A percentile compares a stretch with the other conserved stretches of the same genome.
phyloP scores from a whole-genome alignment of 2,329 filamentous ascomycete species.

The Fusarium incarnatum region DNA sequence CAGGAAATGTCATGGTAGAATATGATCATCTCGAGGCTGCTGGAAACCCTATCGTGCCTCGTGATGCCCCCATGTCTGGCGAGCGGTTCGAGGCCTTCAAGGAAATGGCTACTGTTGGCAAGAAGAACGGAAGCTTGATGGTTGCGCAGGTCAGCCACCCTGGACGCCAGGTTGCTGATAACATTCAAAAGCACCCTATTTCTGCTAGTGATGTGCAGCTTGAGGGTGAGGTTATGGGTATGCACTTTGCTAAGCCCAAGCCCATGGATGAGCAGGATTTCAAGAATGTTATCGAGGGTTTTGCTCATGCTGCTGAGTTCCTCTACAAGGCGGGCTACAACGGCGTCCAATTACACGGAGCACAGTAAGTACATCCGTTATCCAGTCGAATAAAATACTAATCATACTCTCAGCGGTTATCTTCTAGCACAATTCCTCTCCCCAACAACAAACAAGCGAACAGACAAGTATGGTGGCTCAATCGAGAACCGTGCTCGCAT shows the following conservation, averaged over 20 bases:
- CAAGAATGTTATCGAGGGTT: slow-evolving; percentile 66
- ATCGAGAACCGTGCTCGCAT: slow-evolving; percentile 59
- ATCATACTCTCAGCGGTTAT: slow-evolving; percentile 54
- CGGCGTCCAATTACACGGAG: slow-evolving; percentile 62
- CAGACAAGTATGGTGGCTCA: slow-evolving; percentile 62
- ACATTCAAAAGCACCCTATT: slow-evolving; percentile 52
- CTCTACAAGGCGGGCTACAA: slow-evolving; percentile 71
- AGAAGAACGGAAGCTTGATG: slow-evolving; percentile 69
- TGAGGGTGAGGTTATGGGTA: slow-evolving; percentile 40
- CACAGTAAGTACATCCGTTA: slow-evolving; percentile 51
- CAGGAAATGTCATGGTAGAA: slow-evolving; percentile 74
- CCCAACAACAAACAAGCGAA: slow-evolving; percentile 61
- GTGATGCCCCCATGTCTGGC: slow-evolving; percentile 61
- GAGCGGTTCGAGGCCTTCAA: slow-evolving; percentile 72
- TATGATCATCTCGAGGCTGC: slow-evolving; percentile 67
- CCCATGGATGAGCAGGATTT: slow-evolving; percentile 67
- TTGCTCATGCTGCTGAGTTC: slow-evolving; percentile 71
- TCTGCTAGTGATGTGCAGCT: slow-evolving; percentile 56
- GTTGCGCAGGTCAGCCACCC: slow-evolving; percentile 66
- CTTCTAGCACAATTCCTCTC: slow-evolving; percentile 66
- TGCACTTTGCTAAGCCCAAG: slow-evolving; percentile 60
- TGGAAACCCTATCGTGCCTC: slow-evolving; percentile 70
- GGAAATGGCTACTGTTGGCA: slow-evolving; percentile 64
- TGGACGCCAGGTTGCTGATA: slow-evolving; percentile 57
- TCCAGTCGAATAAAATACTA: accelerated